phyloP scores from a whole-genome alignment of 1,284 basidiomycete species.

The Agroathelia rolfsii region DNA sequence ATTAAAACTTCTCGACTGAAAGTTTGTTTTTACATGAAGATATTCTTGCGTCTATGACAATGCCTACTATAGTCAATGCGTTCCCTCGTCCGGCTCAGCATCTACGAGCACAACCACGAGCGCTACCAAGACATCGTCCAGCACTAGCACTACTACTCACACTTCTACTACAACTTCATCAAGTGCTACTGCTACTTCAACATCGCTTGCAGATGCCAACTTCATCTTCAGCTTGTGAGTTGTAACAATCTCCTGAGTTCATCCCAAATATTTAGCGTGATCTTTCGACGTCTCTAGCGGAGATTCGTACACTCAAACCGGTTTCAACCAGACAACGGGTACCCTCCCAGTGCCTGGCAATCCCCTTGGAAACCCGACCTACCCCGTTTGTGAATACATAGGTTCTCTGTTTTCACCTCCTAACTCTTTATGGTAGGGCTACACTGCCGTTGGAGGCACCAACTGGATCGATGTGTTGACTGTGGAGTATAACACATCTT shows the following conservation, averaged over 20 bases:
- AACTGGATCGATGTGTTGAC: slow-evolving; percentile 50
- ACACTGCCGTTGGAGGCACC: slow-evolving; percentile 42
- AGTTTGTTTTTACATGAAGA: slow-evolving; percentile 12
- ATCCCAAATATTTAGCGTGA: background rate
- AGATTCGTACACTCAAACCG: slow-evolving; percentile 50
- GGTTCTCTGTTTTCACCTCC: slow-evolving; percentile 4
- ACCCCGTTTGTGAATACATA: slow-evolving; percentile 25
- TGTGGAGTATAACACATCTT: slow-evolving; percentile 38
- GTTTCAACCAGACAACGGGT: slow-evolving; percentile 32
- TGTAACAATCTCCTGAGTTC: background rate
- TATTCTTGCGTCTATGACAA: slow-evolving; percentile 27
- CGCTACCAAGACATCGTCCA: slow-evolving; percentile 17
- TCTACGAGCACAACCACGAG: slow-evolving; percentile 11
- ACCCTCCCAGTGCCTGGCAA: slow-evolving; percentile 35
- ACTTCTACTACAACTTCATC: slow-evolving; percentile 9
- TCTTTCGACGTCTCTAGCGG: slow-evolving; percentile 26
- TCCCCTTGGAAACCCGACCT: slow-evolving; percentile 48
- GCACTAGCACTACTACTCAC: slow-evolving; percentile 13
- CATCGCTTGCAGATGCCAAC: slow-evolving; percentile 18
- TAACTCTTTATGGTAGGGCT: slow-evolving; percentile 23
- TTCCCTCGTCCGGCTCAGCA: slow-evolving; percentile 18
- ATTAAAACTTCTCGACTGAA: slow-evolving; percentile 7
- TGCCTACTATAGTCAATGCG: slow-evolving; percentile 34
- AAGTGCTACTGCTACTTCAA: slow-evolving; percentile 14
- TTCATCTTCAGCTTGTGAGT: slow-evolving; percentile 44